phyloP scores from a whole-genome alignment of 2,329 filamentous ascomycete genomes.

The Fusarium sp. region DNA sequence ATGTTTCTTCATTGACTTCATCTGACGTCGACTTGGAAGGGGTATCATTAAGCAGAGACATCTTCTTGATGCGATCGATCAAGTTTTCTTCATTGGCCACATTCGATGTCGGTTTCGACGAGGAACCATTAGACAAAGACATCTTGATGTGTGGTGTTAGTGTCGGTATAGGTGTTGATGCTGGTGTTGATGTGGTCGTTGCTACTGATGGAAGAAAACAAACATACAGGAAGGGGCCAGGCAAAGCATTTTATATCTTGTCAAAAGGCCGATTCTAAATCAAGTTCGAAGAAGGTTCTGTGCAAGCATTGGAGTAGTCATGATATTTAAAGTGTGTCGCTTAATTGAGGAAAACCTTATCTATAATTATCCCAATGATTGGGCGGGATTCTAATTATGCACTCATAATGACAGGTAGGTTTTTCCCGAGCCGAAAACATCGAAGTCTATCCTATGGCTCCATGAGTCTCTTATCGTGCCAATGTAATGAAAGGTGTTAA shows the following conservation, averaged over 20 bases:
- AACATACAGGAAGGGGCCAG: neutral
- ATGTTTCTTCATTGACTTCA: neutral
- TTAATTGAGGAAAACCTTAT: neutral
- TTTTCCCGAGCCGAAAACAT: neutral
- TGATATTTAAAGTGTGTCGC: neutral
- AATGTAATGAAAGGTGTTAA: too few relatives aligned
- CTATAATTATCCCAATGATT: neutral
- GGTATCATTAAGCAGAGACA: neutral
- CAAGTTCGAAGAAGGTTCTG: neutral
- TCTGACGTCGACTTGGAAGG: neutral
- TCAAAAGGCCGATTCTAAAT: neutral
- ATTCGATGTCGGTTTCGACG: neutral
- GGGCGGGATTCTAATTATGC: neutral
- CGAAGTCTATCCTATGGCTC: neutral
- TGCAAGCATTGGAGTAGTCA: neutral
- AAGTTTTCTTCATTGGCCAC: neutral
- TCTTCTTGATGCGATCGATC: neutral
- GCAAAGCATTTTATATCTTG: neutral
- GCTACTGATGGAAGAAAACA: neutral
- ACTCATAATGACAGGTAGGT: neutral
- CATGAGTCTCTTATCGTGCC: too few relatives aligned
- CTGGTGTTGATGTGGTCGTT: neutral
- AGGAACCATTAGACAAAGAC: neutral
- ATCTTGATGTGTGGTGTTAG: neutral
- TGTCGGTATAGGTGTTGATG: too few relatives aligned